These are phyloP conservation scores for Colletotrichum caudatum DNA, from an alignment of 2,329 filamentous ascomycete genomes.

Conservation along the genomic window DNA sequence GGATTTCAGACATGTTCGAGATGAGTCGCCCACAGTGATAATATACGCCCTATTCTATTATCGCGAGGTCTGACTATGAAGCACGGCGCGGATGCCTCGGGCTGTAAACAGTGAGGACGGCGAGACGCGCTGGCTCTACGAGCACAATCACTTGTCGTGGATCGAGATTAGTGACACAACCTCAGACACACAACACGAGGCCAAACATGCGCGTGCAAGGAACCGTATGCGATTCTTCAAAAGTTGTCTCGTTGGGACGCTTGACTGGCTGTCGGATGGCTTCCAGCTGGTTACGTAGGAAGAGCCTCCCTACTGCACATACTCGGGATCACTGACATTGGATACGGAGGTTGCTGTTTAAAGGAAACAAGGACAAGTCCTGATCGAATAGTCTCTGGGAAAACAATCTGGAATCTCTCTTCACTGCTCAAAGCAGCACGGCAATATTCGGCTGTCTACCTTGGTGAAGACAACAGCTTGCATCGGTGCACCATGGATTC, in stretches of 20 bases:
- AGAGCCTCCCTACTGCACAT: neutral
- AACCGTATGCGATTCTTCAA: constrained; percentile 1
- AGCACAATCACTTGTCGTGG: constrained; percentile 24
- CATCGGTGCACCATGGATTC: neutral
- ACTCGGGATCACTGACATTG: neutral
- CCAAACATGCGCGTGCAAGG: neutral
- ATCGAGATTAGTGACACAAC: constrained; percentile 15
- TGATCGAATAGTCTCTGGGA: too few relatives aligned
- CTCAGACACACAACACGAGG: neutral
- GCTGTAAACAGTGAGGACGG: constrained; percentile 28
- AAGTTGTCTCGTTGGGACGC: neutral
- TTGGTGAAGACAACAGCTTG: constrained; percentile 2
- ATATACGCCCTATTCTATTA: too few relatives aligned
- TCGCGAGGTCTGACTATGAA: neutral
- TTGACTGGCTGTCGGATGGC: neutral
- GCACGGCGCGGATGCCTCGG: constrained; percentile 26
- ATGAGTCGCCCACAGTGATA: neutral
- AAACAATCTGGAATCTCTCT: neutral
- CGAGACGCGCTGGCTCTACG: constrained; percentile 24
- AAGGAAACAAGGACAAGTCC: too few relatives aligned
- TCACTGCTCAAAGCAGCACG: neutral
- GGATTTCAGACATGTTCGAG: neutral
- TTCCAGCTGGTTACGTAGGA: too few relatives aligned
- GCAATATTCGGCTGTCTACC: neutral
- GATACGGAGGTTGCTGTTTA: neutral